Evolutionary conservation across 805 yeast genomes (phyloP).

Genomic region (Cyberlindnera lachancei): DNA sequence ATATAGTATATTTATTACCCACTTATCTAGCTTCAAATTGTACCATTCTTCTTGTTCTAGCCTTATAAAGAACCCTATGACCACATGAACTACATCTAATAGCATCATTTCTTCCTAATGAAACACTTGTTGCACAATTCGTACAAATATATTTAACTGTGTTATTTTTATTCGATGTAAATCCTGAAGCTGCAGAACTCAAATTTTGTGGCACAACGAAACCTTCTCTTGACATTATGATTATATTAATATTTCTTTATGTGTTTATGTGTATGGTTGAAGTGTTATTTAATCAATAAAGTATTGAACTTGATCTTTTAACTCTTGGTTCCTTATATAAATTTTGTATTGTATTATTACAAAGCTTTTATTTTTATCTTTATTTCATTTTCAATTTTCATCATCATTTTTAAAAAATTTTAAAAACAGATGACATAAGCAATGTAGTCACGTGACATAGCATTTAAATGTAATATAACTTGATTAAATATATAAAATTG

Average conservation of each 20-base stretch:
- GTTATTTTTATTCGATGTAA: slow-evolving; percentile 57
- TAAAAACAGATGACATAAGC: too few species aligned
- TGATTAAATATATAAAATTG: too few species aligned
- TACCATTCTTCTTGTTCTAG: slow-evolving; percentile 95
- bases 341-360: too few species aligned
- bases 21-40: slow-evolving; percentile 77
- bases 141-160: slow-evolving; percentile 95
- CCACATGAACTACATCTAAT: slow-evolving; percentile 99
- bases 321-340: too few species aligned
- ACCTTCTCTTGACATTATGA: slow-evolving; percentile 76
- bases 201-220: slow-evolving; percentile 75
- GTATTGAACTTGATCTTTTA: too few species aligned
- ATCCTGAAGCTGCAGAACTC: slow-evolving; percentile 83
- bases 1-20: too few species aligned
- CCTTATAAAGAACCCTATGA: slow-evolving; percentile 94
- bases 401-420: too few species aligned
- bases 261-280: neutral
- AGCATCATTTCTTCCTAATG: slow-evolving; percentile 88
- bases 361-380: too few species aligned
- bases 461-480: too few species aligned
- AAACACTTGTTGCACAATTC: slow-evolving; percentile 85
- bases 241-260: neutral
- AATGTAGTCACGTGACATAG: too few species aligned
- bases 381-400: too few species aligned
- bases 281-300: too few species aligned